Evolutionary conservation across 1,139 yeast genomes (phyloP), one percentile per base, ranked within the genome.

Genomic region (Schizosaccharomyces versatilis): DNA sequence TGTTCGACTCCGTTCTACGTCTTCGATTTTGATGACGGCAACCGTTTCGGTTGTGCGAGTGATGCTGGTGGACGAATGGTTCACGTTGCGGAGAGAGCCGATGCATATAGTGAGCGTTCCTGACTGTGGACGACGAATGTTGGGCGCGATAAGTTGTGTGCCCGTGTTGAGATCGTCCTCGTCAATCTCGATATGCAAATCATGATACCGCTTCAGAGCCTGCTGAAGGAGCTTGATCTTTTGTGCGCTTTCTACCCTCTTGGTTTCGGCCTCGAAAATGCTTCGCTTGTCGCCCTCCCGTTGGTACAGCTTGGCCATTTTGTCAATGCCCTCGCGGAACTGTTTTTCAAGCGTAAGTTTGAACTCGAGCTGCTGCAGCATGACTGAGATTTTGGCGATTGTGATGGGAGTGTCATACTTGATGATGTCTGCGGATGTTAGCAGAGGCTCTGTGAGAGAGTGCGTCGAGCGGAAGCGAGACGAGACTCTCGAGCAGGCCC

Each of bases 341-440:
- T 90, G 94, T 63, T 84, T 80, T 67, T 90, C 98, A 47, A 90
- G 94, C 64, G 88, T 93, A 54, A 88, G 73, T 67, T 90, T 90
- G 68, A 88, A 86, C 65, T 86, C 95, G 56, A 90, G 73, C 66
- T 86, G 94, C 68, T 86, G 96, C 57, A 90, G 74, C 97, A 90
- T 88, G 63, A 84, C 81, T 67, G 85, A 95, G 63, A 90, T 90
- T 60, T 93, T 78, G 63, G 90, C 95, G n/a, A 96, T 95, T 62
- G 90, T 71, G 1, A 94, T 84, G 0, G 96, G 95, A 62, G 95
- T 84, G 63, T 90, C 96, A 65, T 85, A 86, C 63, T 86, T 86
- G 66, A 85, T 76, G 59, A 90, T 72, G 66, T 90, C 98, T 62
- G 40, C 38, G 8, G 36, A 36, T 19, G 36, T 36, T 19, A 2